Percentiles rank a stretch among this genome's conserved stretches.
These are phyloP conservation scores for Neolentinus lepideus DNA, from an alignment of 1,284 basidiomycete genomes.

Conservation along the genomic window DNA sequence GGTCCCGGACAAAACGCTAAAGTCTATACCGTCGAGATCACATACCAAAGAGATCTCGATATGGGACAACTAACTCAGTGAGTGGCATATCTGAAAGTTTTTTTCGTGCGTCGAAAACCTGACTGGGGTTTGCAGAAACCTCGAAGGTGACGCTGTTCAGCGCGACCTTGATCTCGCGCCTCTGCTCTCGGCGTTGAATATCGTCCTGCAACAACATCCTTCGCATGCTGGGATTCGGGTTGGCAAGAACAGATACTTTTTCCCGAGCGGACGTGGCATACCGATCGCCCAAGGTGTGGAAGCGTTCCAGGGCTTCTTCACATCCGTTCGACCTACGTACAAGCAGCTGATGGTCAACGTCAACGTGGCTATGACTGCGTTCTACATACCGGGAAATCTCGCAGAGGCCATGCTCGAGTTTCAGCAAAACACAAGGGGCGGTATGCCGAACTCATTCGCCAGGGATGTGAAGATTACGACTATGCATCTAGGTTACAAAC, in stretches of 20 bases:
- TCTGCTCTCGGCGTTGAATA: constrained; percentile 54
- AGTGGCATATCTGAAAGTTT: constrained; percentile 15
- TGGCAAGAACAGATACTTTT: constrained; percentile 60
- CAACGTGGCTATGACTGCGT: constrained; percentile 68
- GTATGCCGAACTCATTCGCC: constrained; percentile 39
- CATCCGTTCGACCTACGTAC: constrained; percentile 55
- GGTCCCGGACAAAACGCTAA: constrained; percentile 34
- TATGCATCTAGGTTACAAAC: constrained; percentile 44
- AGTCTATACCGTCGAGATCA: constrained; percentile 46
- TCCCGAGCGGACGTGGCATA: constrained; percentile 22
- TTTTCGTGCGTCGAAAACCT: neutral
- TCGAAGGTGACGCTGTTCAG: constrained; percentile 34
- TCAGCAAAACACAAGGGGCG: constrained; percentile 30
- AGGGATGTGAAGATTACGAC: constrained; percentile 53
- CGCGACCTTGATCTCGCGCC: constrained; percentile 44
- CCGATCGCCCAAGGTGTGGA: constrained; percentile 41
- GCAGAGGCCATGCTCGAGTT: constrained; percentile 48
- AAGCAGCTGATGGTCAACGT: constrained; percentile 69
- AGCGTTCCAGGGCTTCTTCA: constrained; percentile 60
- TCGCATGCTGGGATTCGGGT: constrained; percentile 46
- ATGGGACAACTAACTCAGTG: constrained; percentile 39
- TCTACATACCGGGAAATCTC: constrained; percentile 56
- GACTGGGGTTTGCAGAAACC: constrained; percentile 32
- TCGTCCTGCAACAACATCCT: constrained; percentile 55
- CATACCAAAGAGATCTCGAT: constrained; percentile 37